These are phyloP conservation scores for Epichloe brachyelytri DNA, from an alignment of 2,329 filamentous ascomycete genomes.

Conservation along the genomic window DNA sequence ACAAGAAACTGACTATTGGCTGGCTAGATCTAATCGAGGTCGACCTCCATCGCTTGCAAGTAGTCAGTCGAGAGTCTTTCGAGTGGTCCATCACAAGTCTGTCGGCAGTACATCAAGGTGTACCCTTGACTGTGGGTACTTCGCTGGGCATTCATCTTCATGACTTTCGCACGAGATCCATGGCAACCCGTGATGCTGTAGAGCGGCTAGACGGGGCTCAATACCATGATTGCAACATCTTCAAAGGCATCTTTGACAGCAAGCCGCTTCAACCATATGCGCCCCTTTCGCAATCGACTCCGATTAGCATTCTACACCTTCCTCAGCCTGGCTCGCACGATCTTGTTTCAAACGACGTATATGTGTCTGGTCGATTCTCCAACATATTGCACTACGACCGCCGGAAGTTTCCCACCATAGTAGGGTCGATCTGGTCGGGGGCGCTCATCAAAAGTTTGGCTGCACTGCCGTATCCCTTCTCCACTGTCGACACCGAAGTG, in stretches of 20 bases:
- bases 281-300: constrained; percentile 65
- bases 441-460: constrained; percentile 63
- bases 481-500: constrained; percentile 47
- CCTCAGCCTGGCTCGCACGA: constrained; percentile 38
- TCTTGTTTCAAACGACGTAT: constrained; percentile 63
- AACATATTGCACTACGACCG: constrained; percentile 83
- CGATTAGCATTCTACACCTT: constrained; percentile 70
- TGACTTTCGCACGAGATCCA: constrained; percentile 48
- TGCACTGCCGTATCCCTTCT: constrained; percentile 54
- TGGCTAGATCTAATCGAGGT: constrained; percentile 56
- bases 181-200: constrained; percentile 17
- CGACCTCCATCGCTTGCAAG: constrained; percentile 59
- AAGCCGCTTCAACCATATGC: constrained; percentile 48
- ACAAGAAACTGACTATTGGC: not conserved
- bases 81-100: constrained; percentile 75
- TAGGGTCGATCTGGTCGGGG: constrained; percentile 71
- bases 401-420: constrained; percentile 67
- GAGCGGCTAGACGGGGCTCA: constrained; percentile 23
- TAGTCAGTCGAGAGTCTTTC: constrained; percentile 58
- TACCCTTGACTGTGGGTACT: constrained; percentile 75
- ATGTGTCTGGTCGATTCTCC: constrained; percentile 78
- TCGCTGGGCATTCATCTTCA: constrained; percentile 70
- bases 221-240: constrained; percentile 16
- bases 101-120: constrained; percentile 51
- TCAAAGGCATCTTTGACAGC: constrained; percentile 34